Base-by-base conservation (phyloP, 2,329 filamentous ascomycete species). In the Cladophialophora exuberans region DNA sequence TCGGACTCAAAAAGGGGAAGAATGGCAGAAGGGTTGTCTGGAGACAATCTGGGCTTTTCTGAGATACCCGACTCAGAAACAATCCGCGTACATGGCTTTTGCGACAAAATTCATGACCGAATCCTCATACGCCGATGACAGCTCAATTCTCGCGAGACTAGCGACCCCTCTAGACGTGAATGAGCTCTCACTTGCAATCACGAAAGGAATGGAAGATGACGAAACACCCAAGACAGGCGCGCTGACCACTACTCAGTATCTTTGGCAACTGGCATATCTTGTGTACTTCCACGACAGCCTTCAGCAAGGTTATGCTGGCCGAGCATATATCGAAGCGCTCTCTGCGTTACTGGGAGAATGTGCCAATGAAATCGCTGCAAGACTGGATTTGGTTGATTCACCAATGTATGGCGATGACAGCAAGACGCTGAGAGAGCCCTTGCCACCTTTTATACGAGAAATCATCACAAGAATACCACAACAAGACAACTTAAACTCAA, bases 401-500 rank as follows among this genome's bases (percentile, higher is more conserved):
- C 62, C n/a, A 23, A 60, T 62, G 67, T 69, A 35, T 38, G 64
- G 23, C 18, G 45, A 38, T n/a, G 44, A 10, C 17, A 51, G 20
- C 30, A 41, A 35, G 47, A 51, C 36, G 56, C n/a, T 62, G 6
- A 67, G 73, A 59, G 66, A 71, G 54, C 47, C 63, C 65, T 57
- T 77, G 28, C 69, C 69, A 51, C 64, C 76, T 0, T 88, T 90
- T 65, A 72, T 95, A 10, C 79, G 80, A 42, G 76, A 80, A 0
- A 83, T 90, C 63, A 74, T 96, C 0, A 79, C 79, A 20, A 74
- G 87, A 6, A 72, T 89, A 6, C 74, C 77, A 9, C 73, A 74
- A 22, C 56, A 60, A 43, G 46, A 60, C 20, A 57, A 51, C n/a
- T 45, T 63, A n/a, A 56, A 54, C 42, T 42, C 53, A 9, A 54